phyloP scores from a whole-genome alignment of 352 stramenopile species.

The Pythium coloratum region DNA sequence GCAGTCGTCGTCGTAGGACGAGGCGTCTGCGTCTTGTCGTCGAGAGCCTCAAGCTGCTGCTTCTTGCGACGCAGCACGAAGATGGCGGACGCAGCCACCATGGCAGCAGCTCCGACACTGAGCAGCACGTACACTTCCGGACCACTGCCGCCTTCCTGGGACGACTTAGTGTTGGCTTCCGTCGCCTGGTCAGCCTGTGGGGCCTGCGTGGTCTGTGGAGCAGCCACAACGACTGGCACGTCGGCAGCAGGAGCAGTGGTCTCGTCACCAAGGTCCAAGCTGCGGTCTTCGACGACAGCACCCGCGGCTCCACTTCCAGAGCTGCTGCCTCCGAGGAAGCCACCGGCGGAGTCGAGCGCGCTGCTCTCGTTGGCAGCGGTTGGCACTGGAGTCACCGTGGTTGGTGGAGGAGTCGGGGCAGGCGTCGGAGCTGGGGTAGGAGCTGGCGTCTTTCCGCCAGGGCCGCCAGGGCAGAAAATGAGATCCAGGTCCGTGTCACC shows the following conservation, averaged over 20 bases:
- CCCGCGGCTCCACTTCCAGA: neutral
- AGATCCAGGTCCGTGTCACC: slow-evolving; percentile 35
- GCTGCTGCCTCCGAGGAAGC: slow-evolving; percentile 24
- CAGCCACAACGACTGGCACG: slow-evolving; percentile 6
- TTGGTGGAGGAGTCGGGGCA: slow-evolving; percentile 37
- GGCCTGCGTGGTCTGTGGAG: slow-evolving; percentile 26
- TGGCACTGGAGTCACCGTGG: slow-evolving; percentile 25
- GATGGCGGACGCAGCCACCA: slow-evolving; percentile 54
- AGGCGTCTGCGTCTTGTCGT: slow-evolving; percentile 63
- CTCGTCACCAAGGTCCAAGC: slow-evolving; percentile 12
- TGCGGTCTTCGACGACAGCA: slow-evolving; percentile 13
- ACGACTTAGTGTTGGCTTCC: slow-evolving; percentile 30
- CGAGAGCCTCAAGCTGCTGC: slow-evolving; percentile 49
- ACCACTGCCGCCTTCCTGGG: neutral
- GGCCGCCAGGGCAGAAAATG: slow-evolving; percentile 54
- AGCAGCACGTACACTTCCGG: slow-evolving; percentile 38
- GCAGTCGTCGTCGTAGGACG: slow-evolving; percentile 29
- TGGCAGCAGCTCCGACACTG: slow-evolving; percentile 35
- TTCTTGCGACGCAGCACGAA: slow-evolving; percentile 74
- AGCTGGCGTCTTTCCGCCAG: slow-evolving; percentile 33
- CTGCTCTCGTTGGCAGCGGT: slow-evolving; percentile 21
- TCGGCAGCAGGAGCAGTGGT: neutral
- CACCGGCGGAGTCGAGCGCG: slow-evolving; percentile 17
- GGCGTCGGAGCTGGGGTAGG: slow-evolving; percentile 31
- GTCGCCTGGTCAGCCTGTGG: slow-evolving; percentile 30